phyloP scores from a whole-genome alignment of 495 filamentous ascomycete genomes.

The Diplogelasinospora grovesii region DNA sequence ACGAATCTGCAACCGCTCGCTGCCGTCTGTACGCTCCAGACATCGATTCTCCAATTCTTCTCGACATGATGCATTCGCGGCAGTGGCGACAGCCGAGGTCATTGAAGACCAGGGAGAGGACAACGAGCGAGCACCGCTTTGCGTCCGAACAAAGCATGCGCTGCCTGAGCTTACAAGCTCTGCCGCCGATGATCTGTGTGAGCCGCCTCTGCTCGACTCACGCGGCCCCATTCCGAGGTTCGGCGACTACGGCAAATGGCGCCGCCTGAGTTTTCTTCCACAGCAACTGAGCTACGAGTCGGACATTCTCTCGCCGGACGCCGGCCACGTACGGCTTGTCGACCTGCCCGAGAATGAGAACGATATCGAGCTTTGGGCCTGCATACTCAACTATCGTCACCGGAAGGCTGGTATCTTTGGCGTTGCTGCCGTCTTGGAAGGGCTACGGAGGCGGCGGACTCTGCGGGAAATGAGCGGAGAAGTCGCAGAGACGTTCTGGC shows the following conservation, averaged over 20 bases:
- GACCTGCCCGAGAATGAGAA: slow-evolving; percentile 41
- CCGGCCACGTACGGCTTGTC: slow-evolving; percentile 42
- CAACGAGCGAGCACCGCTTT: too few species aligned
- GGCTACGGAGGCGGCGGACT: slow-evolving; percentile 23
- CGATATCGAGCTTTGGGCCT: slow-evolving; percentile 59
- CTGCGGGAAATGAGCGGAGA: slow-evolving; percentile 19
- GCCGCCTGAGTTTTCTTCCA: slow-evolving; percentile 11
- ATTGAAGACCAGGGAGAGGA: too few species aligned
- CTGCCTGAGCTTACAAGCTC: too few species aligned
- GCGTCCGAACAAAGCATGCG: too few species aligned
- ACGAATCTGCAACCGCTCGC: background rate
- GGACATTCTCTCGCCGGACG: slow-evolving; percentile 31
- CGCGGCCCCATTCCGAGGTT: too few species aligned
- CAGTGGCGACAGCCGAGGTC: too few species aligned
- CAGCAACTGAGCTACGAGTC: slow-evolving; percentile 27
- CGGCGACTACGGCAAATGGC: slow-evolving; percentile 17
- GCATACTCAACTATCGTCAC: slow-evolving; percentile 54
- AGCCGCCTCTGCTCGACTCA: too few species aligned
- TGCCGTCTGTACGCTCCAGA: background rate
- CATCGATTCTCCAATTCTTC: too few species aligned
- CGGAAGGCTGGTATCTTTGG: slow-evolving; percentile 55
- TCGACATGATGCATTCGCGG: too few species aligned
- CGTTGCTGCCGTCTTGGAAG: slow-evolving; percentile 31
- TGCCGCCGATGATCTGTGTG: too few species aligned
- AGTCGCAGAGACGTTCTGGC: slow-evolving; percentile 50